Conservation (phyloP, 2,329 filamentous ascomycete species). For the Aciculosporium take region DNA sequence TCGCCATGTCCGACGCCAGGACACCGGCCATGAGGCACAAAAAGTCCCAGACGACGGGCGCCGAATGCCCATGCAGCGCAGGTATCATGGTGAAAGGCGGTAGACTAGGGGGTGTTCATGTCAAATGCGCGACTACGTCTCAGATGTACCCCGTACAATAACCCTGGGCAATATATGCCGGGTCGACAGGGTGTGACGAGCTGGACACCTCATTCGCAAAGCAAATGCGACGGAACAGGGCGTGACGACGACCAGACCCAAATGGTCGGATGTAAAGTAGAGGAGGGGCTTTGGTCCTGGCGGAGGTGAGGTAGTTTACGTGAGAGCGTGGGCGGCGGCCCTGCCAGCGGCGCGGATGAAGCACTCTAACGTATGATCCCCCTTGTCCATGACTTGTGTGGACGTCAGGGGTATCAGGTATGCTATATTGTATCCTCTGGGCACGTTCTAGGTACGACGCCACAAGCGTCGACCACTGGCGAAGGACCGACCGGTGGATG, state of each 20-base stretch:
- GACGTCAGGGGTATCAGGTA: neutral
- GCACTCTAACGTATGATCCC: constrained; percentile 1
- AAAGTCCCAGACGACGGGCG: constrained; percentile 2
- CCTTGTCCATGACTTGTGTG: constrained; percentile 1
- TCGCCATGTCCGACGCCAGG: neutral
- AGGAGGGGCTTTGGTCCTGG: constrained; percentile 1
- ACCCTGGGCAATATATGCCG: neutral
- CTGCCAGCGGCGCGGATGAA: constrained; percentile 4
- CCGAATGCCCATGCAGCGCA: neutral
- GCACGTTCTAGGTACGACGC: constrained; percentile 1
- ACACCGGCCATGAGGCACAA: neutral
- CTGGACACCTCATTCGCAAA: neutral
- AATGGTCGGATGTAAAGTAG: constrained; percentile 3
- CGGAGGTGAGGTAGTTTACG: neutral
- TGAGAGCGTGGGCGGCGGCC: neutral
- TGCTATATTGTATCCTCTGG: neutral
- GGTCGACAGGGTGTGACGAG: neutral
- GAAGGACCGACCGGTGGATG: neutral
- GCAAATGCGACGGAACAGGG: neutral
- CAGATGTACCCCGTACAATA: neutral
- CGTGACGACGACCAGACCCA: constrained; percentile 1
- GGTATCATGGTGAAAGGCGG: neutral
- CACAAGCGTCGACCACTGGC: constrained; percentile 1
- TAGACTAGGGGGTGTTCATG: neutral
- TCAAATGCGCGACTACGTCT: constrained; percentile 1